phyloP scores from a whole-genome alignment of 495 filamentous ascomycete genomes.

The Neurospora terricola region DNA sequence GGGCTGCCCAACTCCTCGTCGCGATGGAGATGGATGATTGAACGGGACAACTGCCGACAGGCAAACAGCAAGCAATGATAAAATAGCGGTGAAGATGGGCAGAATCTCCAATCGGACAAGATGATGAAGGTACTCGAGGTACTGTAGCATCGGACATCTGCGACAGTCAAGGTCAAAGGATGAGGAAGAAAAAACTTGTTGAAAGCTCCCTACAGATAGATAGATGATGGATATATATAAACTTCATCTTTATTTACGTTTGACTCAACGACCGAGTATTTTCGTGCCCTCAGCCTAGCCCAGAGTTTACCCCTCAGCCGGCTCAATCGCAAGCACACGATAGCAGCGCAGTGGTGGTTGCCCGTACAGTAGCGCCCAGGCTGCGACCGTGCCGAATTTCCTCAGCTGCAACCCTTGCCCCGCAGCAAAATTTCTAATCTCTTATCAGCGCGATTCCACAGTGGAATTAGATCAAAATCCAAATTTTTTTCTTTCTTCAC shows the following conservation, averaged over 20 bases:
- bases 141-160: not conserved
- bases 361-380: not conserved
- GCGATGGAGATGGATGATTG: not conserved
- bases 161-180: not conserved
- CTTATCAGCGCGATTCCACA: conserved; percentile 19
- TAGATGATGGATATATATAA: too few species aligned
- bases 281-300: not conserved
- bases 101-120: not conserved
- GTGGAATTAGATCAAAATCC: conserved; percentile 17
- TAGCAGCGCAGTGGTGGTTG: not conserved
- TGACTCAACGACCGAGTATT: not conserved
- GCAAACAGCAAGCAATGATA: not conserved
- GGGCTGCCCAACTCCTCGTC: not conserved
- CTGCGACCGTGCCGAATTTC: not conserved
- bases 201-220: too few species aligned
- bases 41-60: not conserved
- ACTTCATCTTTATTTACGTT: not conserved
- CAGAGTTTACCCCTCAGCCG: not conserved
- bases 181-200: not conserved
- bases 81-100: not conserved
- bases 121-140: not conserved
- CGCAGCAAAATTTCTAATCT: conserved; percentile 12
- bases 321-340: not conserved
- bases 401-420: conserved; percentile 2
- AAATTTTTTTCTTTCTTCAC: conserved; percentile 10